Conservation (phyloP, 1,284 basidiomycete species). For the Tylopilus sp. region DNA sequence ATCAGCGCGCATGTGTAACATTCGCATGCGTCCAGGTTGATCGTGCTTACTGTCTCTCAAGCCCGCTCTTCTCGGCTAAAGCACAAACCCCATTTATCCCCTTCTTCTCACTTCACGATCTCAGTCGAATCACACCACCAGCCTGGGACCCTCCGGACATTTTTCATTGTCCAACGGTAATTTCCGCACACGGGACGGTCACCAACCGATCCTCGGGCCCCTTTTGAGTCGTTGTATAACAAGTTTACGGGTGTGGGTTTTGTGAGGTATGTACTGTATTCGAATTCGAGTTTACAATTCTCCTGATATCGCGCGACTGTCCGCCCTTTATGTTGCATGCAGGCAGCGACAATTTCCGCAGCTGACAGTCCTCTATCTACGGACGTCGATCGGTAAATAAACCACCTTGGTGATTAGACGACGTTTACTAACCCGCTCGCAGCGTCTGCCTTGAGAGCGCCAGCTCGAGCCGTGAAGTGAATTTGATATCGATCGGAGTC, state of each 20-base stretch:
- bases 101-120: slow-evolving; percentile 17
- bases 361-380: not conserved
- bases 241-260: not conserved
- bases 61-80: slow-evolving; percentile 36
- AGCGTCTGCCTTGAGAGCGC: not conserved
- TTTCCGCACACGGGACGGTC: not conserved
- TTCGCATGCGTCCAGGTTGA: not conserved
- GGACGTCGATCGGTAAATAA: not conserved
- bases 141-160: not conserved
- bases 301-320: not conserved
- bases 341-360: not conserved
- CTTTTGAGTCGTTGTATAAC: not conserved
- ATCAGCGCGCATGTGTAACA: slow-evolving; percentile 4
- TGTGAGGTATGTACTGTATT: not conserved
- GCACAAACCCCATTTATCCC: slow-evolving; percentile 24
- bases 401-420: not conserved
- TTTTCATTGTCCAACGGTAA: not conserved
- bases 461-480: not conserved
- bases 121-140: slow-evolving; percentile 40
- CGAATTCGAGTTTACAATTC: not conserved
- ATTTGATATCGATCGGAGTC: not conserved
- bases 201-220: not conserved
- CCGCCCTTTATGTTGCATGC: not conserved
- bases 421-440: not conserved
- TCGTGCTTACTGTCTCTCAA: slow-evolving; percentile 52